Percentiles rank a stretch among this genome's conserved stretches.
Evolutionary conservation across 148 eudicot species (phyloP).

Genomic region (Simmondsia chinensis): DNA sequence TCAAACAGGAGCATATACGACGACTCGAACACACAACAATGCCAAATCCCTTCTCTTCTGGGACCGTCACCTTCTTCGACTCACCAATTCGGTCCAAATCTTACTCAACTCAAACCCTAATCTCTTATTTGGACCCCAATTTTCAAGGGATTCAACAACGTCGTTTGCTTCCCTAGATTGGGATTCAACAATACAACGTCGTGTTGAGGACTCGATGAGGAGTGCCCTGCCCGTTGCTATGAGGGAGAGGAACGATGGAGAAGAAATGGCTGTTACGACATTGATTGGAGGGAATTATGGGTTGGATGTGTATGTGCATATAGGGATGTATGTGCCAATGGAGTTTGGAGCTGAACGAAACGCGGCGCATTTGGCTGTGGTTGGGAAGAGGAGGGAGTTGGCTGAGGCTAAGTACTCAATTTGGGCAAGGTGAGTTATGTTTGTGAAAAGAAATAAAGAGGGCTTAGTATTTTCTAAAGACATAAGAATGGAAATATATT

Average conservation of each 20-base stretch:
- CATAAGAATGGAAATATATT: too few relatives aligned
- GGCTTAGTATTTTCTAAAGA: too few relatives aligned
- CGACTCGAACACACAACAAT: conserved; percentile 71
- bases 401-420: conserved; percentile 86
- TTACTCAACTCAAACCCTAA: conserved; percentile 36
- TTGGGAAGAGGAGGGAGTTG: conserved; percentile 56
- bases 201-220: conserved; percentile 37
- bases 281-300: conserved; percentile 52
- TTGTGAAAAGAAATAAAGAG: too few relatives aligned
- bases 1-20: conserved; percentile 93
- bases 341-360: conserved; percentile 40
- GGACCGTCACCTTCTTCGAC: conserved; percentile 65
- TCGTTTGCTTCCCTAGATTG: conserved; percentile 11
- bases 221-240: conserved; percentile 34
- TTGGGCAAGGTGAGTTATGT: conserved; percentile 99
- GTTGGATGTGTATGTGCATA: conserved; percentile 74
- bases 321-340: conserved; percentile 64
- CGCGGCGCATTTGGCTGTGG: conserved; percentile 73
- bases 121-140: conserved; percentile 33
- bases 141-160: not conserved
- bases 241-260: conserved; percentile 30
- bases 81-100: conserved; percentile 51
- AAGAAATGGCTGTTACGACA: conserved; percentile 62
- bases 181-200: conserved; percentile 28
- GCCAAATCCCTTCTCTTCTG: conserved; percentile 55